A percentile compares a stretch with the other conserved stretches of the same genome.
phyloP scores from a whole-genome alignment of 2,329 filamentous ascomycete genomes.

The Amesomyces nigricolor region DNA sequence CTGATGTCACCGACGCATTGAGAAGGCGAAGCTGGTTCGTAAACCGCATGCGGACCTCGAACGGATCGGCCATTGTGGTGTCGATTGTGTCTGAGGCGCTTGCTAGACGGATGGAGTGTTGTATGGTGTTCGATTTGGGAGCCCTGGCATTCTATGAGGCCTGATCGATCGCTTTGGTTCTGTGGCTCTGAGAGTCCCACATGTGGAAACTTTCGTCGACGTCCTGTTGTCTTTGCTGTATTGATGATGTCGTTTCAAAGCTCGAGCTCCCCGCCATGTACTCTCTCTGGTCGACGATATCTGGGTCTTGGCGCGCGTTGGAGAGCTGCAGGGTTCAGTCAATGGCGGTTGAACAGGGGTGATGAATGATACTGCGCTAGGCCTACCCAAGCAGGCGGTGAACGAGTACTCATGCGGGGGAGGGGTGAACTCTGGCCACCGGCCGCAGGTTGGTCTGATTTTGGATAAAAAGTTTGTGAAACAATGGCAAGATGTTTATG shows the following conservation, averaged over 20 bases:
- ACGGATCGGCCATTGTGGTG: constrained; percentile 65
- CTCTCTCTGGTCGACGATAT: not conserved
- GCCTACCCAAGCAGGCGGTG: constrained; percentile 18
- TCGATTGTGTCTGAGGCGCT: not conserved
- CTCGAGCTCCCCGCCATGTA: not conserved
- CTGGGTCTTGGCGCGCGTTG: constrained; percentile 1
- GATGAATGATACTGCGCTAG: not conserved
- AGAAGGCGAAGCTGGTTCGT: constrained; percentile 83
- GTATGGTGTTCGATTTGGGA: not conserved
- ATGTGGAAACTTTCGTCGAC: not conserved
- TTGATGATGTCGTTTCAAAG: not conserved
- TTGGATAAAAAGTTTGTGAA: not conserved
- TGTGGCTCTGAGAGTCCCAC: not conserved
- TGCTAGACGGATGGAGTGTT: not conserved
- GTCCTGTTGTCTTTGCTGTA: not conserved
- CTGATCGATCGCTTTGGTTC: not conserved
- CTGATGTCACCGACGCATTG: constrained; percentile 81
- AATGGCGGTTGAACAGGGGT: not conserved
- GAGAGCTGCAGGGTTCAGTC: not conserved
- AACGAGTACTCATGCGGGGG: constrained; percentile 3
- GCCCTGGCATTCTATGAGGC: not conserved
- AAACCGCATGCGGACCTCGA: constrained; percentile 98
- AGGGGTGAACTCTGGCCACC: constrained; percentile 1
- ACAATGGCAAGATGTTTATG: not conserved
- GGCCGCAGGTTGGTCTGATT: not conserved